Evolutionary conservation across 805 yeast genomes (phyloP).

Genomic region (Candida saitoana): DNA sequence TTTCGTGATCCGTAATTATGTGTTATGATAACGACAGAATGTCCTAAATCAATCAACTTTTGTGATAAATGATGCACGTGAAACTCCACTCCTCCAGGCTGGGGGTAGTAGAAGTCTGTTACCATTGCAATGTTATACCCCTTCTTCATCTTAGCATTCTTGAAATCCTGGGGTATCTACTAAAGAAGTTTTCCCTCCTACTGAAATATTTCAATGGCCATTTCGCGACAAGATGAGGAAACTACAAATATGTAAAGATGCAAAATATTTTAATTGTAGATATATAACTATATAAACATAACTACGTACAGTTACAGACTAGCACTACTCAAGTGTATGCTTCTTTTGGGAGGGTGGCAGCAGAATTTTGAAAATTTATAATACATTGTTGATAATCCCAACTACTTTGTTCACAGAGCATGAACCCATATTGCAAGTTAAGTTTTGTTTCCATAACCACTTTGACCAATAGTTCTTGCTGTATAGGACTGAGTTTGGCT

Average conservation of each 20-base stretch:
- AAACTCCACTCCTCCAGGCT: conserved; percentile 96
- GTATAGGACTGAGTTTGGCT: conserved; percentile 47
- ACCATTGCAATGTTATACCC: conserved; percentile 60
- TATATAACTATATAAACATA: no score
- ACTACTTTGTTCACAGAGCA: conserved; percentile 83
- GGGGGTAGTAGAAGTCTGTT: conserved; percentile 96
- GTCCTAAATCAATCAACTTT: conserved; percentile 73
- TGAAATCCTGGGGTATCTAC: background rate
- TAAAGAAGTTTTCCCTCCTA: background rate
- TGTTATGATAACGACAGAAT: conserved; percentile 79
- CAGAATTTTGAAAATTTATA: conserved; percentile 65
- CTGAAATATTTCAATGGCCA: background rate
- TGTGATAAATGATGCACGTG: conserved; percentile 91
- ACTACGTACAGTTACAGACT: background rate
- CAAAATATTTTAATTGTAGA: background rate
- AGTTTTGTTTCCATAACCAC: conserved; percentile 70
- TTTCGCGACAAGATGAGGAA: background rate
- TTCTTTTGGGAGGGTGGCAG: conserved; percentile 43
- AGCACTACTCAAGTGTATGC: conserved; percentile 21
- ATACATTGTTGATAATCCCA: conserved; percentile 75
- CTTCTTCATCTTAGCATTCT: conserved; percentile 12
- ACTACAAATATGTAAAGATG: no score
- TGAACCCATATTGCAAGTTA: conserved; percentile 70
- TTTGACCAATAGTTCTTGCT: conserved; percentile 61
- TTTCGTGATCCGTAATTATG: conserved; percentile 81